Evolutionary conservation across 1,284 basidiomycete species (phyloP).

Genomic region (Phylloporus sp.): DNA sequence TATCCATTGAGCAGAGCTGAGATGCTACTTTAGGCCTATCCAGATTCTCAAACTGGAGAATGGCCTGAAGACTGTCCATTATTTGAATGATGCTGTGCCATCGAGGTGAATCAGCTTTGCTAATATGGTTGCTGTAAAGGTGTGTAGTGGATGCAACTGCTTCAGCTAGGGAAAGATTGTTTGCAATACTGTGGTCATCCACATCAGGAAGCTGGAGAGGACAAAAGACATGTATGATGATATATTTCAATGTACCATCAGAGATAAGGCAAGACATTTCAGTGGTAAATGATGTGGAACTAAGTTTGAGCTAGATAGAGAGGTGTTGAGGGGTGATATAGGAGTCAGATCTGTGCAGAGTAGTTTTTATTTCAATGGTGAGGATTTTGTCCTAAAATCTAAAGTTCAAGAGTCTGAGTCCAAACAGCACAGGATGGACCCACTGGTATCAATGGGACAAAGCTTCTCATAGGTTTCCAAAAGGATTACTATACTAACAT

Average conservation of each 20-base stretch:
- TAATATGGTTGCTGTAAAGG: background rate
- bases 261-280: constrained; percentile 5
- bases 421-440: too few species aligned
- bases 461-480: too few species aligned
- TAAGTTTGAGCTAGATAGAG: background rate
- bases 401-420: too few species aligned
- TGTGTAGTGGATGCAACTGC: background rate
- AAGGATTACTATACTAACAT: too few species aligned
- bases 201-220: constrained; percentile 22
- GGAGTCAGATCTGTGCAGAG: too few species aligned
- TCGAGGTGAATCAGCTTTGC: background rate
- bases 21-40: background rate
- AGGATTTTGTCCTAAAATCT: too few species aligned
- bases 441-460: too few species aligned
- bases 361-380: too few species aligned
- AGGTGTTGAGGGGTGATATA: background rate
- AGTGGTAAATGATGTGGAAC: background rate
- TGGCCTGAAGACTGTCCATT: constrained; percentile 21
- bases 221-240: constrained; percentile 26
- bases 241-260: constrained; percentile 8
- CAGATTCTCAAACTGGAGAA: constrained; percentile 12
- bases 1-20: constrained; percentile 20
- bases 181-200: constrained; percentile 11
- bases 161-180: constrained; percentile 12
- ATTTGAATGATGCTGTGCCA: constrained; percentile 21